A percentile compares a stretch with the other conserved stretches of the same genome.
Conservation (phyloP, 169 alveolate species). For the Neospora caninum region DNA sequence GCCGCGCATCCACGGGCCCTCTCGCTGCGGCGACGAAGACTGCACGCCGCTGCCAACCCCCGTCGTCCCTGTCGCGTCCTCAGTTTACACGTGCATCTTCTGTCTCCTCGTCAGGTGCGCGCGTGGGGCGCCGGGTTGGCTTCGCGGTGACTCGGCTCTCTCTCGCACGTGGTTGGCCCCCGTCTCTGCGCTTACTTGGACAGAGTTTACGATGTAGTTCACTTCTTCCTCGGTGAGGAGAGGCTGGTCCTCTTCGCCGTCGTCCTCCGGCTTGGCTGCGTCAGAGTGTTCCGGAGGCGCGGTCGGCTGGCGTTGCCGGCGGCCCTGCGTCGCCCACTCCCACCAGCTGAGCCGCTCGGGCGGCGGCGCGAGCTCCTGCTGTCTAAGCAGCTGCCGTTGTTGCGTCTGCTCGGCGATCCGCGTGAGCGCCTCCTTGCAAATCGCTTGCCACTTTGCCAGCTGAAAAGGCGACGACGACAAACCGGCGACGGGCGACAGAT, state of each 20-base stretch:
- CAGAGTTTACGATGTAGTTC: constrained; percentile 72
- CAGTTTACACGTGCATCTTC: too few relatives aligned
- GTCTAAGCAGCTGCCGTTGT: constrained; percentile 73
- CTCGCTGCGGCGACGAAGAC: too few relatives aligned
- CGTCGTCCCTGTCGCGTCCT: too few relatives aligned
- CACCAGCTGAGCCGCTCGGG: constrained; percentile 78
- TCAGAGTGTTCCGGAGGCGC: neutral
- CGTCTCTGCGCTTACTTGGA: constrained; percentile 62
- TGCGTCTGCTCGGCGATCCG: constrained; percentile 75
- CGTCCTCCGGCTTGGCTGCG: neutral
- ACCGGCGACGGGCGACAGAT: too few relatives aligned
- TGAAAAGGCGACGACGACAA: neutral
- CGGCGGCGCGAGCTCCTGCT: constrained; percentile 68
- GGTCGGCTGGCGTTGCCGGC: neutral
- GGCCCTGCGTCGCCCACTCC: constrained; percentile 76
- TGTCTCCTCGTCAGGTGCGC: too few relatives aligned
- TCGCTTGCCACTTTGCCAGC: constrained; percentile 85
- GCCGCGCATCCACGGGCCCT: too few relatives aligned
- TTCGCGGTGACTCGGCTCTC: too few relatives aligned
- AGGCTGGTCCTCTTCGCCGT: constrained; percentile 53
- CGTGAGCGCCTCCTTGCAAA: constrained; percentile 72
- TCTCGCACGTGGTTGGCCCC: too few relatives aligned
- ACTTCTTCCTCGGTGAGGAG: constrained; percentile 71
- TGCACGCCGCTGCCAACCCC: too few relatives aligned
- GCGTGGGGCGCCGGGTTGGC: too few relatives aligned